phyloP scores from a whole-genome alignment of 805 yeast genomes.

The Ogataea paradorogensis region DNA sequence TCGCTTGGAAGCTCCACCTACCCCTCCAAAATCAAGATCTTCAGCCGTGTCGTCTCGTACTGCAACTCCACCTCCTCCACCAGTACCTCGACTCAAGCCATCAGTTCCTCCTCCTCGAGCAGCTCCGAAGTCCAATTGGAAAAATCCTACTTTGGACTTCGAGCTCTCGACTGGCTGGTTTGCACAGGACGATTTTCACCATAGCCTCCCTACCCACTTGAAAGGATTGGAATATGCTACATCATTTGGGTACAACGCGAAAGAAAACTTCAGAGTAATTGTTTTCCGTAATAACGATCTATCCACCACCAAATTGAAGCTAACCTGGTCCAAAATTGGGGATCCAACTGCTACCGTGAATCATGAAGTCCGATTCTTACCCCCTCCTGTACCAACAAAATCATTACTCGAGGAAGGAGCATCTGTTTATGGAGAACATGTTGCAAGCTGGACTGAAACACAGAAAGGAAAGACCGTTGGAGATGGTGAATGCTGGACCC shows the following conservation, averaged over 20 bases:
- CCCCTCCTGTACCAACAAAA: slow-evolving; percentile 44
- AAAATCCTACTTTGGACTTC: slow-evolving; percentile 39
- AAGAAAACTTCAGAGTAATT: slow-evolving; percentile 32
- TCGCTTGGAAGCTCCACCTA: slow-evolving; percentile 9
- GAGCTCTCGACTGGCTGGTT: slow-evolving; percentile 49
- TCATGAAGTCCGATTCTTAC: slow-evolving; percentile 33
- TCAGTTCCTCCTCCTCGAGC: slow-evolving; percentile 16
- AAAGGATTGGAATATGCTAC: slow-evolving; percentile 35
- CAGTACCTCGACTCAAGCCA: slow-evolving; percentile 12
- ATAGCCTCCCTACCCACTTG: slow-evolving; percentile 38
- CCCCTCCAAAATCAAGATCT: slow-evolving; percentile 35
- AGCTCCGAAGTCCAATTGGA: slow-evolving; percentile 25
- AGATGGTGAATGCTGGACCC: slow-evolving; percentile 60
- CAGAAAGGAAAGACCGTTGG: slow-evolving; percentile 48
- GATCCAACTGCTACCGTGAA: slow-evolving; percentile 25
- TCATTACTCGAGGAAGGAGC: slow-evolving; percentile 35
- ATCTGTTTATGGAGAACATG: slow-evolving; percentile 45
- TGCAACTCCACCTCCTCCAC: slow-evolving; percentile 15
- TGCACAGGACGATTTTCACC: slow-evolving; percentile 28
- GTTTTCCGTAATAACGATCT: slow-evolving; percentile 43
- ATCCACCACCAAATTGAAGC: slow-evolving; percentile 33
- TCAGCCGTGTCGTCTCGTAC: slow-evolving; percentile 15
- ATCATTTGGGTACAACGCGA: slow-evolving; percentile 29
- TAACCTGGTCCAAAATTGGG: slow-evolving; percentile 39
- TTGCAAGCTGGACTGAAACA: slow-evolving; percentile 54